Evolutionary conservation across 306 rosid genomes (phyloP).

Genomic region (Gastrolobium villosum): DNA sequence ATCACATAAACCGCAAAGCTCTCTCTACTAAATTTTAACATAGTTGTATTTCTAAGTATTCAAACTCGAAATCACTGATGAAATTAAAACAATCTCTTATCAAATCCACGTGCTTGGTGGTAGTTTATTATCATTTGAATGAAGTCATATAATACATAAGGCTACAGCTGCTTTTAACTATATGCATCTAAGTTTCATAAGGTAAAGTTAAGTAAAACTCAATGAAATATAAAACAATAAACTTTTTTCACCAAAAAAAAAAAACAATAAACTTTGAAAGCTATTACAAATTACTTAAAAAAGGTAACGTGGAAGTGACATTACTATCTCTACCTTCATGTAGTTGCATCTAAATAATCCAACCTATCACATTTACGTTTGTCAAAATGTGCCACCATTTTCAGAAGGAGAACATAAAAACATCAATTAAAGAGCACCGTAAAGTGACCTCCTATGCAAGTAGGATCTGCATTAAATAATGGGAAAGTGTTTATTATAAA

Average conservation of each 20-base stretch:
- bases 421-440: constrained; percentile 41
- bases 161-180: background rate
- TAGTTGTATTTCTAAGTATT: too few relatives aligned
- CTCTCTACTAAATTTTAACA: too few relatives aligned
- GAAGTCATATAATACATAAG: background rate
- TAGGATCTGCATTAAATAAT: background rate
- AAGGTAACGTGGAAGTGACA: background rate
- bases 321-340: background rate
- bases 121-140: background rate
- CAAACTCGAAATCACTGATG: too few relatives aligned
- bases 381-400: constrained; percentile 28
- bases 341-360: constrained; percentile 20
- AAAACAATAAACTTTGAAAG: background rate
- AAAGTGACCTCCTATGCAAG: constrained; percentile 48
- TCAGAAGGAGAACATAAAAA: constrained; percentile 20
- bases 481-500: constrained; percentile 32
- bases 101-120: background rate
- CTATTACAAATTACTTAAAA: background rate
- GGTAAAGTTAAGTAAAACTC: background rate
- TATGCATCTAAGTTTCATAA: background rate
- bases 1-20: too few relatives aligned
- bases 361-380: constrained; percentile 45
- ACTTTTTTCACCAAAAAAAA: too few relatives aligned
- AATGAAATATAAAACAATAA: background rate
- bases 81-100: background rate